Evolutionary conservation across 2,329 filamentous ascomycete genomes (phyloP).

Genomic region (Aspergillus intermedius): DNA sequence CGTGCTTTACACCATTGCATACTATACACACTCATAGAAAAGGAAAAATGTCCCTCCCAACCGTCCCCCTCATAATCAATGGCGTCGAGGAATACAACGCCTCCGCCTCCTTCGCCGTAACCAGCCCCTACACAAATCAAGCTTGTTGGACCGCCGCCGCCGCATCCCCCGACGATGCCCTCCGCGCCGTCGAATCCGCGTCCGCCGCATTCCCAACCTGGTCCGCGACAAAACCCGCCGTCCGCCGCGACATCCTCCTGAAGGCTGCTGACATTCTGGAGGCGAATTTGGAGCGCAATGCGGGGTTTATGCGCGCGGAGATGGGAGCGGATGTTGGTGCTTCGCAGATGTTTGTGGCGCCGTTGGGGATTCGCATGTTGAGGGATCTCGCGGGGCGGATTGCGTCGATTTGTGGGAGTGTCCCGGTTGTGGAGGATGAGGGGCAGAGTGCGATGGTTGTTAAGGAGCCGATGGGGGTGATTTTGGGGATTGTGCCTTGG

Average conservation of each 20-base stretch:
- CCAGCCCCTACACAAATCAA: conserved; percentile 49
- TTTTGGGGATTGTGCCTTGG: conserved; percentile 75
- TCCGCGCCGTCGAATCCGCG: conserved; percentile 51
- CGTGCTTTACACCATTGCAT: background rate
- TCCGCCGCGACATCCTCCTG: conserved; percentile 62
- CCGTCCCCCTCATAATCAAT: conserved; percentile 35
- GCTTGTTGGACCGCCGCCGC: conserved; percentile 49
- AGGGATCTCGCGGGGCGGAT: conserved; percentile 46
- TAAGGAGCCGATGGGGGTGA: conserved; percentile 70
- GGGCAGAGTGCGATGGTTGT: conserved; percentile 58
- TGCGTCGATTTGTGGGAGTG: conserved; percentile 41
- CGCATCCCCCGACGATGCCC: conserved; percentile 38
- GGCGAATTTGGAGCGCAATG: conserved; percentile 45
- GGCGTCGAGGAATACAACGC: conserved; percentile 26
- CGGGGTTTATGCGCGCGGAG: conserved; percentile 51
- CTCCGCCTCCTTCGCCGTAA: conserved; percentile 37
- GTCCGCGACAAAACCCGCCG: conserved; percentile 54
- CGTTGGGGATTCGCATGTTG: conserved; percentile 34
- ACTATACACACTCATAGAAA: background rate
- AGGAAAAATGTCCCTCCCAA: conserved; percentile 2
- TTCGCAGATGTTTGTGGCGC: conserved; percentile 25
- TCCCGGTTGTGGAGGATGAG: conserved; percentile 44
- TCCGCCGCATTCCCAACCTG: conserved; percentile 60
- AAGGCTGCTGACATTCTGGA: conserved; percentile 57
- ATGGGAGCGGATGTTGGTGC: conserved; percentile 43